Conservation (phyloP, 2,329 filamentous ascomycete species). For the Fusarium chuoi region DNA sequence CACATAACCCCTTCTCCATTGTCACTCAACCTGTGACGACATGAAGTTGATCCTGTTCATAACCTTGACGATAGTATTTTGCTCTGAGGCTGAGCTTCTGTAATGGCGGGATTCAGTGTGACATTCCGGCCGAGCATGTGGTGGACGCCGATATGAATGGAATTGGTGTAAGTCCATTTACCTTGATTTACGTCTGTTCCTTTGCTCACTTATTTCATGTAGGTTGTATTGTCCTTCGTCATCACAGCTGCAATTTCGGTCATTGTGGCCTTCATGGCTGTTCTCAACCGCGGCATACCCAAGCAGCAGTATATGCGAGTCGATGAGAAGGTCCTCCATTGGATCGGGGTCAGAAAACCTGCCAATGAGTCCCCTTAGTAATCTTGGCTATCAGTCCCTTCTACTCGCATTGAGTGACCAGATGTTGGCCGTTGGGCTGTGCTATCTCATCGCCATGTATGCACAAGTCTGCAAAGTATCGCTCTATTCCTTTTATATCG, state of each 20-base stretch:
- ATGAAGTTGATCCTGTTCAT: not conserved
- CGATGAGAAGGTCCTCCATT: conserved; percentile 21
- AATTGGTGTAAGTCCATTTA: conserved; percentile 7
- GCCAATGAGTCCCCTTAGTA: conserved; percentile 8
- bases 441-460: conserved; percentile 29
- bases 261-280: conserved; percentile 8
- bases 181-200: not conserved
- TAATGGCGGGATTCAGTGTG: not conserved
- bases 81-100: conserved; percentile 5
- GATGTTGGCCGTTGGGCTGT: conserved; percentile 18
- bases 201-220: not conserved
- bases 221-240: conserved; percentile 19
- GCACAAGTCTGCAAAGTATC: conserved; percentile 13
- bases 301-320: conserved; percentile 16
- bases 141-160: conserved; percentile 32
- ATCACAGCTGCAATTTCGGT: conserved; percentile 16
- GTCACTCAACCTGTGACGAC: not conserved
- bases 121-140: not conserved
- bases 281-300: conserved; percentile 19
- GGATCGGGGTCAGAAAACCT: conserved; percentile 1
- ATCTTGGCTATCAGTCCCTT: conserved; percentile 27
- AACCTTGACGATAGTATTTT: not conserved
- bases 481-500: conserved; percentile 11
- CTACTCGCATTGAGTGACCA: conserved; percentile 30
- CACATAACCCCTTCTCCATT: not conserved